Evolutionary conservation across 169 alveolate genomes (phyloP).

Genomic region (Cryptosporidium bovis): DNA sequence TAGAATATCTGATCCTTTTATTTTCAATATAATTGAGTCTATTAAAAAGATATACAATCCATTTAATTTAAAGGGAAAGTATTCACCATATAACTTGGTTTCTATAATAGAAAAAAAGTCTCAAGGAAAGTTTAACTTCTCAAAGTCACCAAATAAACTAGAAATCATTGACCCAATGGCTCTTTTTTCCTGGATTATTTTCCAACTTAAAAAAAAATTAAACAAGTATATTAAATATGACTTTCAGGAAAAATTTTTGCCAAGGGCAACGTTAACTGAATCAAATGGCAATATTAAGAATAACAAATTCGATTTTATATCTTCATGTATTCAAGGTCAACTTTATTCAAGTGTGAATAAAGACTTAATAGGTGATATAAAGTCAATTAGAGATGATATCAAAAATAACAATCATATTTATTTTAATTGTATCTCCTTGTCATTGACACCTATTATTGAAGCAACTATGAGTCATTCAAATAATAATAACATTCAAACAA

Average conservation of each 20-base stretch:
- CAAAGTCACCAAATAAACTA: neutral
- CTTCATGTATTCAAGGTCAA: constrained; percentile 48
- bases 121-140: constrained; percentile 53
- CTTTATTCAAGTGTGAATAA: neutral
- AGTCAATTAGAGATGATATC: neutral
- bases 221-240: constrained; percentile 12
- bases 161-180: constrained; percentile 64
- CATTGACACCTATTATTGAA: constrained; percentile 52
- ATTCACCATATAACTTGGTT: constrained; percentile 76
- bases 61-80: constrained; percentile 94
- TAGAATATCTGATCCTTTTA: constrained; percentile 85
- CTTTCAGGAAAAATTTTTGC: constrained; percentile 13
- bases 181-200: constrained; percentile 59
- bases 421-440: constrained; percentile 25
- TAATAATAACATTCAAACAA: neutral
- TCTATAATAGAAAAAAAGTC: constrained; percentile 80
- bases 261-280: neutral
- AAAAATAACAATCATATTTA: neutral
- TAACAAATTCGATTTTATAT: neutral
- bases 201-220: constrained; percentile 20
- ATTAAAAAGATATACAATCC: constrained; percentile 96
- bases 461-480: constrained; percentile 6
- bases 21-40: constrained; percentile 91
- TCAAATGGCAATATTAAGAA: neutral
- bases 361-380: neutral